Conservation (phyloP, 345 rosid genomes). For the Hibiscus trionum region DNA sequence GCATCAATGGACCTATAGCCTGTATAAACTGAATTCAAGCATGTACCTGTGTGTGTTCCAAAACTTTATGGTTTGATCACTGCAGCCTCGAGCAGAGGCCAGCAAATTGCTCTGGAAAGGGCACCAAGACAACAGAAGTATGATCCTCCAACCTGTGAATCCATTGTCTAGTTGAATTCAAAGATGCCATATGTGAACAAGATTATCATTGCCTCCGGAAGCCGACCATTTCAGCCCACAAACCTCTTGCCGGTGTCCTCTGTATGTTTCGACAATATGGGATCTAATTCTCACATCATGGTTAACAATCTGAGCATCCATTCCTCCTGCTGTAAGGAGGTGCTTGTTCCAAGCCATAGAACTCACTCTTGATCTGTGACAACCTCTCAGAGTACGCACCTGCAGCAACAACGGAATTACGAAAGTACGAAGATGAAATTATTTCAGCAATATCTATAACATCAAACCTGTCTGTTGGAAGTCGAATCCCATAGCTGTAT, state of each 20-base stretch:
- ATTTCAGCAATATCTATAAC: background rate
- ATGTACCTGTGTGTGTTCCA: conserved; percentile 48
- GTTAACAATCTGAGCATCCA: conserved; percentile 39
- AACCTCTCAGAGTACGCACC: conserved; percentile 30
- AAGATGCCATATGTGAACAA: conserved; percentile 34
- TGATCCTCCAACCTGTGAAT: conserved; percentile 47
- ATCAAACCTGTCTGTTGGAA: conserved; percentile 24
- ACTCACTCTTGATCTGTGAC: conserved; percentile 34
- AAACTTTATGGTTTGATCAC: conserved; percentile 36
- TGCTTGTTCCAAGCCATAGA: conserved; percentile 49
- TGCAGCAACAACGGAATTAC: background rate
- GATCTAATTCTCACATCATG: conserved; percentile 39
- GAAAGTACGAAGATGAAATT: background rate
- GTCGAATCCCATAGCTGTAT: conserved; percentile 44
- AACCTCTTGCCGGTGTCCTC: conserved; percentile 43
- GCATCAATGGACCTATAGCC: no score
- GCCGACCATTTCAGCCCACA: conserved; percentile 50
- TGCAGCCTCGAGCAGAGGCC: conserved; percentile 48
- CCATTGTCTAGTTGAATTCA: conserved; percentile 37
- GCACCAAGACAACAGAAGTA: conserved; percentile 48
- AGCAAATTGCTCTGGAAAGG: conserved; percentile 48
- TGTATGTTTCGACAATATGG: conserved; percentile 36
- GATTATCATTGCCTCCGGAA: conserved; percentile 44
- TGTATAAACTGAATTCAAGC: conserved; percentile 42
- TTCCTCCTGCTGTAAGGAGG: conserved; percentile 42